phyloP scores from a whole-genome alignment of 139 green algal species.

The Astrephomene gubernaculifera region DNA sequence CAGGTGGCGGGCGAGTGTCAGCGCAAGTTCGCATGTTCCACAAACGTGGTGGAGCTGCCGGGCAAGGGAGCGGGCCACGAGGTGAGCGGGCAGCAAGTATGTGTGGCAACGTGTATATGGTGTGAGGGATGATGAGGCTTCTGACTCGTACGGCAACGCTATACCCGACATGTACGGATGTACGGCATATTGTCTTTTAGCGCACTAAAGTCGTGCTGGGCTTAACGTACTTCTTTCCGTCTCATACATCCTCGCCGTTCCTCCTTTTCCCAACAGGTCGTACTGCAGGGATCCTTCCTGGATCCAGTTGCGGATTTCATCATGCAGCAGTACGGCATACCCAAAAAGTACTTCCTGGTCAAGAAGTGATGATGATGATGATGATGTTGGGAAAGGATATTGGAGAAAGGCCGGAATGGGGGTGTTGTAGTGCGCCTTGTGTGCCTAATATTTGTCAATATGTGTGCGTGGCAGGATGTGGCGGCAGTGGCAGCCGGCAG shows the following conservation, averaged over 20 bases:
- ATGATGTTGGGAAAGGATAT: too few relatives aligned
- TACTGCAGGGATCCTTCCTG: slow-evolving; percentile 57
- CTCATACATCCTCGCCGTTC: not conserved
- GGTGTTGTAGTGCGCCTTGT: too few relatives aligned
- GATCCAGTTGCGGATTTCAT: slow-evolving; percentile 59
- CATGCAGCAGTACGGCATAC: slow-evolving; percentile 48
- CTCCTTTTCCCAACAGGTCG: not conserved
- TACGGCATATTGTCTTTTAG: not conserved
- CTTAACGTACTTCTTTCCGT: not conserved
- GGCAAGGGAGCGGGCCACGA: slow-evolving; percentile 59
- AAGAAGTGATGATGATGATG: slow-evolving; percentile 22
- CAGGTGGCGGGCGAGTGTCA: slow-evolving; percentile 32
- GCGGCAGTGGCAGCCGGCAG: too few relatives aligned
- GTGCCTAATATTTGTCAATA: too few relatives aligned
- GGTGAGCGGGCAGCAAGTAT: slow-evolving; percentile 10
- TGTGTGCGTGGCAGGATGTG: too few relatives aligned
- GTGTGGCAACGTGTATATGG: not conserved
- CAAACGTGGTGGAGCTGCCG: slow-evolving; percentile 53
- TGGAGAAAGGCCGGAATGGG: too few relatives aligned
- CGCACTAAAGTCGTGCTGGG: not conserved
- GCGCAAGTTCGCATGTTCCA: slow-evolving; percentile 58
- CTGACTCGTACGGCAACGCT: not conserved
- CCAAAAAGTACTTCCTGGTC: slow-evolving; percentile 39
- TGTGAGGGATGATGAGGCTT: too few relatives aligned
- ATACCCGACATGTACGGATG: not conserved